Base-by-base conservation (phyloP, 2,329 filamentous ascomycete species). In the Sclerotinia nivalis region DNA sequence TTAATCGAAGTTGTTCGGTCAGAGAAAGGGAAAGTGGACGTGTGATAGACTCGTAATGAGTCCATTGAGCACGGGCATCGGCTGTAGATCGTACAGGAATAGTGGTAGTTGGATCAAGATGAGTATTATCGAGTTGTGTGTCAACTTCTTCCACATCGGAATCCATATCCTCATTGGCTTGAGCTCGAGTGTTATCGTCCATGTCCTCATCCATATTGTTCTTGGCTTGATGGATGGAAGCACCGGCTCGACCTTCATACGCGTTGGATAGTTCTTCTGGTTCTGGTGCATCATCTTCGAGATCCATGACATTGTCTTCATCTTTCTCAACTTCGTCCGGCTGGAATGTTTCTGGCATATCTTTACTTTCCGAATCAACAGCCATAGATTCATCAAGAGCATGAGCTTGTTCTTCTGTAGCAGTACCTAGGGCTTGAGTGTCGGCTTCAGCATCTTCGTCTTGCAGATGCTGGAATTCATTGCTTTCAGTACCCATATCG, bases 1-100 rank as follows among this genome's bases (percentile, higher is more conserved):
- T 98, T 20, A 99, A 88, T 37, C 96, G 93, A 25, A 99, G 89
- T 78, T 98, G 96, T 73, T 97, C 96, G 1, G 95, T 97, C 20
- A 99, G 85, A 1, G 93, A 90, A 69, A 97, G 87, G 0, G 96
- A 96, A 69, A 97, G 90, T 61, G 91, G 86, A 73, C 96, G 93
- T 0, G 96, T 98, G 69, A 89, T 87, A 71, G 86, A 86, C 80
- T 98, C 94, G 81, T 97, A 96, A 70, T 89, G 86, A 13, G 89
- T 87, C 96, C 96, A 99, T 76, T 95, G 88, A 66, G 88, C 84
- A 71, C 93, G 88, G 37, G 94, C 88, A 72, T 87, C 84, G 37
- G 84, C 82, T 50, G 83, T 79, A 1, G 85, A 82, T n/a, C 77
- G 76, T 40, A 75, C 65, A 37, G 66, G 61, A 2, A 73, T 15